These are phyloP conservation scores for Avena eriantha DNA, from an alignment of 176 grass and related monocot species.

Conservation along the genomic window DNA sequence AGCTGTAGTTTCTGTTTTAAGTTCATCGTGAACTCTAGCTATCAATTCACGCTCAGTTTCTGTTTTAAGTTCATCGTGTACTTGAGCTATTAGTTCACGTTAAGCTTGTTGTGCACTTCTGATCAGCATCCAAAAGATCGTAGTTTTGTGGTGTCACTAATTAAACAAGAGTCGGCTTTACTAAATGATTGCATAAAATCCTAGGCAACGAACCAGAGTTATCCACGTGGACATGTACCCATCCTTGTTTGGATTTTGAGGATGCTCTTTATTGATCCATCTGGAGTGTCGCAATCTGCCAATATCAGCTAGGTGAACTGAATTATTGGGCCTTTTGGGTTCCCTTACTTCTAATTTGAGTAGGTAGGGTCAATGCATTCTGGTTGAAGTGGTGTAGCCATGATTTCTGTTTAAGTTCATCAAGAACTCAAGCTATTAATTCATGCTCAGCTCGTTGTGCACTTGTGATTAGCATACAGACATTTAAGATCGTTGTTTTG, in stretches of 20 bases:
- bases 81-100: not conserved
- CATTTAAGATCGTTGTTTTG: not conserved
- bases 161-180: not conserved
- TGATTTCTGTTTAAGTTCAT: no score
- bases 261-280: slow-evolving; percentile 7
- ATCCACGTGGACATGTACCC: not conserved
- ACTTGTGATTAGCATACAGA: not conserved
- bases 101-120: not conserved
- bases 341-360: no score
- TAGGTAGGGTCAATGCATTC: no score
- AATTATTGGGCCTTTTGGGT: slow-evolving; percentile 11
- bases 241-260: slow-evolving; percentile 14
- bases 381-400: no score
- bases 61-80: no score
- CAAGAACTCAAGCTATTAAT: not conserved
- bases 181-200: slow-evolving; percentile 8
- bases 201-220: not conserved
- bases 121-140: not conserved
- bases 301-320: slow-evolving; percentile 30
- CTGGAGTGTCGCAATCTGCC: not conserved
- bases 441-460: not conserved
- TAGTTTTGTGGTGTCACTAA: not conserved
- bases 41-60: not conserved
- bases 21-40: not conserved
- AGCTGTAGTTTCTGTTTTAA: not conserved